Percentiles rank a stretch among this genome's conserved stretches.
Conservation (phyloP, 768 basidiomycete genomes). For the Hygrocybe punicea region DNA sequence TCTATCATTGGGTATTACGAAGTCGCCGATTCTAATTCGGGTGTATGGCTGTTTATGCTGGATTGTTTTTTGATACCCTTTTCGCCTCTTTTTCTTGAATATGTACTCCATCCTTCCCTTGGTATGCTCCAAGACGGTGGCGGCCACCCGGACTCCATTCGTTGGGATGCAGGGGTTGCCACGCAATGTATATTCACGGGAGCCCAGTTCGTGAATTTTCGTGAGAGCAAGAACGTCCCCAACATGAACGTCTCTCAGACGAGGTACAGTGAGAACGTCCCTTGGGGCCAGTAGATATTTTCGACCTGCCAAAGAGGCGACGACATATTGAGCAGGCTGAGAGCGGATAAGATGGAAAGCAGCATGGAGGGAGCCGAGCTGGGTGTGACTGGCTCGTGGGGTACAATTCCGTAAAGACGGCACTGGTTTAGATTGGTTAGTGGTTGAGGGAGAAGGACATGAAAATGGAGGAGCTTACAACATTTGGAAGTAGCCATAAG, state of each 20-base stretch:
- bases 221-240: constrained; percentile 82
- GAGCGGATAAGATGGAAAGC: constrained; percentile 83
- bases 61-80: constrained; percentile 94
- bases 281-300: constrained; percentile 87
- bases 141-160: constrained; percentile 66
- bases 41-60: constrained; percentile 94
- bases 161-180: constrained; percentile 69
- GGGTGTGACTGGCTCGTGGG: too few relatives aligned
- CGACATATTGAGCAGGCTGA: constrained; percentile 88
- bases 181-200: constrained; percentile 89
- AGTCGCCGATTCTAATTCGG: constrained; percentile 86
- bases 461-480: too few relatives aligned
- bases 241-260: constrained; percentile 77
- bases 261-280: constrained; percentile 92
- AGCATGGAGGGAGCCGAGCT: too few relatives aligned
- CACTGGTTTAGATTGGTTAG: too few relatives aligned
- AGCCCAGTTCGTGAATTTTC: constrained; percentile 91
- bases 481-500: too few relatives aligned
- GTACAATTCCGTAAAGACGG: too few relatives aligned
- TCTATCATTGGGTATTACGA: constrained; percentile 54
- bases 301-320: constrained; percentile 81
- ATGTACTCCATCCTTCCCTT: constrained; percentile 89
- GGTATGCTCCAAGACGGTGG: constrained; percentile 97
- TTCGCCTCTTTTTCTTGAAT: constrained; percentile 97
- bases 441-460: too few relatives aligned